These are phyloP conservation scores for Ogataea dorogensis DNA, from an alignment of 805 yeast species.

Conservation along the genomic window DNA sequence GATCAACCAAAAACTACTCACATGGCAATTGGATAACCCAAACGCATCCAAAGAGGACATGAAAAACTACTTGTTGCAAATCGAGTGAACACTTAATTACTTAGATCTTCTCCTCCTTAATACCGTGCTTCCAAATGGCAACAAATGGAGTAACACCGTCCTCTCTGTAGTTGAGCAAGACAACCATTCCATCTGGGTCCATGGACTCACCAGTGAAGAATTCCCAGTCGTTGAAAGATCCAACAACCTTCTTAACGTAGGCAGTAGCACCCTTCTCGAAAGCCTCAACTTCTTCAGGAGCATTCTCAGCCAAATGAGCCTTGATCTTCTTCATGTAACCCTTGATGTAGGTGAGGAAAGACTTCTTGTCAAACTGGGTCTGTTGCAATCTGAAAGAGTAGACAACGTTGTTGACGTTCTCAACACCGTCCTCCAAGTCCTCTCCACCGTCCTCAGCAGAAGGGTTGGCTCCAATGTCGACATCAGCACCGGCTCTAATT, in stretches of 20 bases:
- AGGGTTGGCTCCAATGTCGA: conserved; percentile 99
- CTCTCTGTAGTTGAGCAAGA: conserved; percentile 98
- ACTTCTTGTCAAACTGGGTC: conserved; percentile 96
- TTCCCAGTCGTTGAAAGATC: conserved; percentile 98
- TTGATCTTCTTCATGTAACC: conserved; percentile 98
- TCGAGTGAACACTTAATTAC: conserved; percentile 13
- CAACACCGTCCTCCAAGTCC: conserved; percentile 77
- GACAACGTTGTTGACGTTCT: conserved; percentile 96
- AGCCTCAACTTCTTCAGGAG: conserved; percentile 82
- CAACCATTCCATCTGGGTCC: conserved; percentile 99
- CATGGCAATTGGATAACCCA: conserved; percentile 82
- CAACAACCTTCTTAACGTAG: conserved; percentile 94
- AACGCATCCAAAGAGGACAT: conserved; percentile 51
- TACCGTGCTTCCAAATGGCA: conserved; percentile 99
- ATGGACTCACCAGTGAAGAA: conserved; percentile 99
- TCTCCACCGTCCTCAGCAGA: conserved; percentile 95
- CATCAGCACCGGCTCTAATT: conserved; percentile 80
- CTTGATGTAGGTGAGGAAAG: conserved; percentile 94
- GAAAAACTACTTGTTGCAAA: conserved; percentile 38
- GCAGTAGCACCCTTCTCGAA: conserved; percentile 98
- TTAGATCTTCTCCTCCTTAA: conserved; percentile 85
- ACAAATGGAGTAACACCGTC: conserved; percentile 98
- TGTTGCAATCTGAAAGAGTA: conserved; percentile 97
- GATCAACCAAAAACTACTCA: conserved; percentile 52
- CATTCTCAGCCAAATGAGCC: conserved; percentile 81